Evolutionary conservation across 306 rosid genomes (phyloP).

Genomic region (Calophaca sinica): DNA sequence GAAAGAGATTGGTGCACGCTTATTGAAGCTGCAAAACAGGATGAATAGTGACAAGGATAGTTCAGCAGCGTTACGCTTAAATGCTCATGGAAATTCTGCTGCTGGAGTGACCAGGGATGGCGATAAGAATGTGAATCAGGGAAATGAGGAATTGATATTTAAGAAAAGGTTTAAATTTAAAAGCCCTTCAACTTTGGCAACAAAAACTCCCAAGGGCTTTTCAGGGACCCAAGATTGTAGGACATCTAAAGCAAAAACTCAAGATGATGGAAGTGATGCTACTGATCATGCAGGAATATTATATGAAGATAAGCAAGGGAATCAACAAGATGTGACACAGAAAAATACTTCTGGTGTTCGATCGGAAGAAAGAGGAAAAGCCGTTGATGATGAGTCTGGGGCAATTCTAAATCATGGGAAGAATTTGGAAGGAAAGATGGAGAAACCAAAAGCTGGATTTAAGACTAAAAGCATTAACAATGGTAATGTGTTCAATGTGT

Average conservation of each 20-base stretch:
- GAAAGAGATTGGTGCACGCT: conserved; percentile 65
- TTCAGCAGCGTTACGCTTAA: conserved; percentile 39
- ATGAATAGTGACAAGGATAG: conserved; percentile 53
- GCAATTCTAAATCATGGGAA: conserved; percentile 35
- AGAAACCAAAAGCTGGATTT: conserved; percentile 43
- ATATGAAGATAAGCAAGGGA: not conserved
- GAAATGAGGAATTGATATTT: conserved; percentile 50
- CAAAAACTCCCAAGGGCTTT: conserved; percentile 70
- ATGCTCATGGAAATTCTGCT: conserved; percentile 44
- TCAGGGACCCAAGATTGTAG: conserved; percentile 46
- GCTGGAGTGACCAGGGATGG: conserved; percentile 41
- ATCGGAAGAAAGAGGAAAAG: conserved; percentile 35
- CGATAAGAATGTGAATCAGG: conserved; percentile 45
- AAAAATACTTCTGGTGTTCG: conserved; percentile 40
- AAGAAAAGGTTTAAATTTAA: conserved; percentile 63
- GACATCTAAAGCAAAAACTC: conserved; percentile 37
- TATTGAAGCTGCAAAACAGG: conserved; percentile 61
- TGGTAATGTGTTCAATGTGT: conserved; percentile 60
- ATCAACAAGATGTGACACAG: conserved; percentile 31
- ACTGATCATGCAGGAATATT: conserved; percentile 1
- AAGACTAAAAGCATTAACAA: conserved; percentile 30
- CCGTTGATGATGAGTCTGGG: conserved; percentile 11
- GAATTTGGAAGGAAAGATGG: conserved; percentile 45
- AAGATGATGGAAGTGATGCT: conserved; percentile 44
- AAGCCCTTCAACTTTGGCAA: conserved; percentile 55